Evolutionary conservation across 208 protist species (phyloP).

Genomic region (Novymonas esmeraldas): DNA sequence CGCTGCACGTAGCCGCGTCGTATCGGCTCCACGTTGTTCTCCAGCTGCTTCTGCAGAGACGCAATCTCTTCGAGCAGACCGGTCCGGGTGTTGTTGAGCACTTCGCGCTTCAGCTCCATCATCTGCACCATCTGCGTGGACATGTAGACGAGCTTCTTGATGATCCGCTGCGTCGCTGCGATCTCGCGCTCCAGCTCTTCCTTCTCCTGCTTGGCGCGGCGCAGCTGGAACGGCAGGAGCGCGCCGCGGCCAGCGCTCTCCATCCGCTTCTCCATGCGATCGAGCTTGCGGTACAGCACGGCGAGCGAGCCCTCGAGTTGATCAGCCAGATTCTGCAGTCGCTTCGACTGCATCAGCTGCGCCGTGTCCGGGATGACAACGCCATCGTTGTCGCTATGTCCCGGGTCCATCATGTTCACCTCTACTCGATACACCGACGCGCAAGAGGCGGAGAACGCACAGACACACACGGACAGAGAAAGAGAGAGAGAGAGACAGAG

Average conservation of each 20-base stretch:
- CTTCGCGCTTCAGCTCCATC: conserved; percentile 32
- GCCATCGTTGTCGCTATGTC: not conserved
- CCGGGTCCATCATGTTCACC: not conserved
- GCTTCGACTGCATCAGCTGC: conserved; percentile 47
- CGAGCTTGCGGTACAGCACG: conserved; percentile 52
- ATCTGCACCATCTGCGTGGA: conserved; percentile 55
- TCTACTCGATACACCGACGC: no score
- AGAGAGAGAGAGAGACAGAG: no score
- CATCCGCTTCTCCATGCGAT: conserved; percentile 49
- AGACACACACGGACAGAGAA: no score
- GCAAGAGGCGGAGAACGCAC: no score
- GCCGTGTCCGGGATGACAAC: conserved; percentile 39
- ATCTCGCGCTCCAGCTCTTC: conserved; percentile 65
- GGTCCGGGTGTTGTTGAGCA: conserved; percentile 26
- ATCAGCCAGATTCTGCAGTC: conserved; percentile 52
- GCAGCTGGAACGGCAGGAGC: conserved; percentile 62
- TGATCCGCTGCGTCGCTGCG: conserved; percentile 46
- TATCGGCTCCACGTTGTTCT: conserved; percentile 49
- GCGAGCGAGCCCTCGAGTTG: conserved; percentile 59
- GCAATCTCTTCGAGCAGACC: conserved; percentile 56
- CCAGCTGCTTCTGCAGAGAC: conserved; percentile 32
- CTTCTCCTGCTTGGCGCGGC: conserved; percentile 54
- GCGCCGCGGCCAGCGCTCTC: conserved; percentile 24
- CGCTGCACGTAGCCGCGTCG: conserved; percentile 69
- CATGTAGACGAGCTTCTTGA: conserved; percentile 54